Evolutionary conservation across 176 grass and related monocot species (phyloP).

Genomic region (Zizania latifolia): DNA sequence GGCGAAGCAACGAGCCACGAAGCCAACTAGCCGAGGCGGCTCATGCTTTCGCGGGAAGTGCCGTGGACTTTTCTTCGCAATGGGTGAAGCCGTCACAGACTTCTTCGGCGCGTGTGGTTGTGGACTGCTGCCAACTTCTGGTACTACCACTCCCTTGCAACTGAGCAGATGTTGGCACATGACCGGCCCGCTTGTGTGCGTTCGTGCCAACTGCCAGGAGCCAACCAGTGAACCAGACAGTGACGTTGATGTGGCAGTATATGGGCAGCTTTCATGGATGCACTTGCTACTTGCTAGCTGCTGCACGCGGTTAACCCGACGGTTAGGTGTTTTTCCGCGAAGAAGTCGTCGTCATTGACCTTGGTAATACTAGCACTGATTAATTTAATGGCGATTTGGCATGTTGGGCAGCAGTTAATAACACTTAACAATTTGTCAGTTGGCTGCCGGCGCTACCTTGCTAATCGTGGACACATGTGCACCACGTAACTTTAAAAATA

Average conservation of each 20-base stretch:
- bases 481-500: accelerated
- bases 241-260: not conserved
- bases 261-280: not conserved
- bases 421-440: not conserved
- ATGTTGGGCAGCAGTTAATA: not conserved
- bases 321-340: not conserved
- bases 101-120: not conserved
- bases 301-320: not conserved
- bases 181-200: not conserved
- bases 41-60: not conserved
- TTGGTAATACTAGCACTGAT: not conserved
- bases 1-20: not conserved
- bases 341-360: constrained; percentile 17
- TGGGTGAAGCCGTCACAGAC: too few species aligned
- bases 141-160: not conserved
- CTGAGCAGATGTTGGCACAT: not conserved
- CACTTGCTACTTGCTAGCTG: too few species aligned
- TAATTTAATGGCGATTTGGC: too few species aligned
- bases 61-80: not conserved
- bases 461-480: not conserved
- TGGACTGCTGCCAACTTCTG: not conserved
- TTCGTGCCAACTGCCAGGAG: not conserved
- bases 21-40: not conserved
- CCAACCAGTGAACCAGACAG: not conserved
- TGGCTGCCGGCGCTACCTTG: not conserved